Base-by-base conservation (phyloP, 108 stramenopile genomes). In the Aurantiochytrium sp. region DNA sequence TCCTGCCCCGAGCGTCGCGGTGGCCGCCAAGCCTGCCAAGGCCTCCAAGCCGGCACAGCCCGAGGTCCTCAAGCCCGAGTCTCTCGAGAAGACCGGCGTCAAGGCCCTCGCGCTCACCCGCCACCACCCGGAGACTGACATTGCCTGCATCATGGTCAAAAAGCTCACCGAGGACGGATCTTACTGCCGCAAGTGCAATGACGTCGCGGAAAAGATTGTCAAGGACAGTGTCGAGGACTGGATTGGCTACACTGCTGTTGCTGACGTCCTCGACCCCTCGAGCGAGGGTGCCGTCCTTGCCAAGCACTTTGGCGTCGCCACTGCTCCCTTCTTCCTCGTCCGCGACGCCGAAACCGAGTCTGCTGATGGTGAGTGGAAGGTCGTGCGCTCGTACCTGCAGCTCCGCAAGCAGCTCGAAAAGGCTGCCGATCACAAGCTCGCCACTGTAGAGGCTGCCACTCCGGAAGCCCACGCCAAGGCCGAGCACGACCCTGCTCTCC, bases 111-210 rank as follows among this genome's bases (percentile, higher is more conserved):
- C 23, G 51, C 51, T 83, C 49, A 83, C 76, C 51, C 76, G 76
- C 76, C 23, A 25, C 25, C 45, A 83, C 76, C 49, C 76, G 3
- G 76, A 83, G 5, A 83, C 76, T 12, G 76, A 83, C 51, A 47
- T 83, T 6, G 76, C 76, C 49, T n/a, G n/a, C 76, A 83, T 83
- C 76, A 83, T 83, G 76, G 76, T 83, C 19, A 83, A 83, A 23
- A 83, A 83, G 51, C 76, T 83, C 76, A 83, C 76, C 76, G 76
- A 83, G 51, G 76, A 83, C 28, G 76, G 76, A 12, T 25, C 76
- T 6, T 83, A 83, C 76, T 83, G 76, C 76, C 45, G 76, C n/a
- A 83, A 83, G 76, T 83, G 76, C 76, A 83, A 83, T 4, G 76
- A 83, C 51, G 76, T 83, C 76, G 51, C 49, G 16, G 76, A 83